Conservation (phyloP, 2,329 filamentous ascomycete species). For the Colletotrichum spaethianum region DNA sequence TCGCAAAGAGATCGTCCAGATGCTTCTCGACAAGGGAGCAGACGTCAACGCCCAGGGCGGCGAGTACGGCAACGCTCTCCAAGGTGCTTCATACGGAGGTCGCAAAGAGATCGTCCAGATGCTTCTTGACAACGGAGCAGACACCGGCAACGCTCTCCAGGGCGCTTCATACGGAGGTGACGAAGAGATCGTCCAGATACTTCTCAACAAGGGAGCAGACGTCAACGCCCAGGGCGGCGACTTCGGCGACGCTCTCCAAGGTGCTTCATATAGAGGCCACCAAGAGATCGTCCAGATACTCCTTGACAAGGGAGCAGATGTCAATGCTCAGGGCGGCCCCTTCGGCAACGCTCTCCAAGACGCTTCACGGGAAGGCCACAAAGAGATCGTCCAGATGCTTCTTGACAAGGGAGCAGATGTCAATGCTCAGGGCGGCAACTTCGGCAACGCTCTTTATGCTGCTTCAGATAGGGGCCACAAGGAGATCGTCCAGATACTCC, state of each 20-base stretch:
- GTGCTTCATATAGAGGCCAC: neutral
- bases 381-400: no score
- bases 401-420: no score
- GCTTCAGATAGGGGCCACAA: no score
- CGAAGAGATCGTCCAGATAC: no score
- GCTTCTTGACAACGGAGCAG: neutral
- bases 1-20: no score
- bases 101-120: neutral
- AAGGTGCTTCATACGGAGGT: neutral
- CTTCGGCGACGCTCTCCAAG: neutral
- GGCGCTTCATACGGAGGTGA: slow-evolving; percentile 34
- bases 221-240: neutral
- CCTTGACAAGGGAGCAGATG: neutral
- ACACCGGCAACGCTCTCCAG: slow-evolving; percentile 40
- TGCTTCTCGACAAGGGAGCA: no score
- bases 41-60: neutral
- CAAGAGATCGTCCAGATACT: neutral
- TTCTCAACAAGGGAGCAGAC: no score
- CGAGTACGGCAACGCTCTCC: neutral
- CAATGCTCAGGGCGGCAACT: no score
- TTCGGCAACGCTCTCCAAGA: neutral
- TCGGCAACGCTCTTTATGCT: no score
- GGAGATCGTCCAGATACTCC: slow-evolving; percentile 12
- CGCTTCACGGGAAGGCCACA: neutral
- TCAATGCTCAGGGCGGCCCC: no score